Conservation (phyloP, 805 yeast genomes). For the Lachancea dasiensis region DNA sequence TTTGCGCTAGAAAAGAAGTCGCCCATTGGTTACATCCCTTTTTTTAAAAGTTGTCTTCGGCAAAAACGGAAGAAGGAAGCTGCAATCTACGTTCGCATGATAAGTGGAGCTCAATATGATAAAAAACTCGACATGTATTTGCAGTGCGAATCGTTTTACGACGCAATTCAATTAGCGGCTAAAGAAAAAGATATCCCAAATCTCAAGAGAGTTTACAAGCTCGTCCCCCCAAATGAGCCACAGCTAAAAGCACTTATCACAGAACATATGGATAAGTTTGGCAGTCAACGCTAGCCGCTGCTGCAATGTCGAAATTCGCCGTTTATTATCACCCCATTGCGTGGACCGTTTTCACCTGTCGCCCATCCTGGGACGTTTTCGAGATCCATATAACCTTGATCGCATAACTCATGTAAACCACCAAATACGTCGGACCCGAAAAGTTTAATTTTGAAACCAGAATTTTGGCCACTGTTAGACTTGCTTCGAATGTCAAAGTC, state of each 20-base stretch:
- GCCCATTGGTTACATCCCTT: slow-evolving; percentile 66
- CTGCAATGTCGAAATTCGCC: slow-evolving; percentile 37
- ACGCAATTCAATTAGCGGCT: slow-evolving; percentile 36
- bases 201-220: slow-evolving; percentile 20
- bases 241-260: slow-evolving; percentile 19
- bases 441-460: slow-evolving; percentile 34
- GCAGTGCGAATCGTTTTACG: slow-evolving; percentile 44
- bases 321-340: slow-evolving; percentile 42
- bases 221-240: slow-evolving; percentile 24
- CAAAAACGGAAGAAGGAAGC: slow-evolving; percentile 57
- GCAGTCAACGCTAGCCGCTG: too few relatives aligned
- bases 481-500: slow-evolving; percentile 40
- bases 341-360: slow-evolving; percentile 64
- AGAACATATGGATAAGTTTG: slow-evolving; percentile 19
- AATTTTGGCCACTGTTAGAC: slow-evolving; percentile 17
- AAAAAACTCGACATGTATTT: slow-evolving; percentile 47
- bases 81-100: slow-evolving; percentile 49
- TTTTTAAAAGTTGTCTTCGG: slow-evolving; percentile 48
- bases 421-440: slow-evolving; percentile 71
- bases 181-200: slow-evolving; percentile 25
- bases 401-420: slow-evolving; percentile 67
- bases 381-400: slow-evolving; percentile 43
- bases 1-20: slow-evolving; percentile 50
- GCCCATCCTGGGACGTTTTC: slow-evolving; percentile 66
- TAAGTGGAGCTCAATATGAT: slow-evolving; percentile 39